phyloP scores from a whole-genome alignment of 1,139 yeast genomes.

The Geotrichum fermentans region DNA sequence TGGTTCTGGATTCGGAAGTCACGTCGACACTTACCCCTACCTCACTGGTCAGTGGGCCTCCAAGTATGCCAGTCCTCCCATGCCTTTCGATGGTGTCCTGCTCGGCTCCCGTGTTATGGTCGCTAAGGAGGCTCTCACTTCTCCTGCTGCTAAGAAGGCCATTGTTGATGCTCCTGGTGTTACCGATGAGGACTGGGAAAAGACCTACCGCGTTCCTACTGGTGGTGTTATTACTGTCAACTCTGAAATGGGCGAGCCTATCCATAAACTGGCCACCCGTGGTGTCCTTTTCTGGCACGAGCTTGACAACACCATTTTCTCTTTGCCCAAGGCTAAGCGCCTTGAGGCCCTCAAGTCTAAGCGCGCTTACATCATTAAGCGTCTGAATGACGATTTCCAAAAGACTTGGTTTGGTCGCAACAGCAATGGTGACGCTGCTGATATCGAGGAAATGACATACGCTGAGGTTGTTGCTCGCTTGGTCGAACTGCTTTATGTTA shows the following conservation, averaged over 20 bases:
- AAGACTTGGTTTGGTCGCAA: slow-evolving; percentile 94
- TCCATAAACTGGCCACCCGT: slow-evolving; percentile 96
- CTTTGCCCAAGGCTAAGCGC: slow-evolving; percentile 83
- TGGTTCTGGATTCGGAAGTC: slow-evolving; percentile 97
- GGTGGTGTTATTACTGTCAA: slow-evolving; percentile 95
- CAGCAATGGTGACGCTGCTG: slow-evolving; percentile 72
- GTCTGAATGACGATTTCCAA: slow-evolving; percentile 89
- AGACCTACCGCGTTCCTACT: slow-evolving; percentile 87
- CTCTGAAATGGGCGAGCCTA: slow-evolving; percentile 99
- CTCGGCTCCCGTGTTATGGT: slow-evolving; percentile 97
- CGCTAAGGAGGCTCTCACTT: slow-evolving; percentile 92
- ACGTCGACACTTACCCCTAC: slow-evolving; percentile 94
- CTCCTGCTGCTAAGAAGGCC: slow-evolving; percentile 88
- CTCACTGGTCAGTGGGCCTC: slow-evolving; percentile 94
- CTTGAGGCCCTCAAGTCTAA: slow-evolving; percentile 75
- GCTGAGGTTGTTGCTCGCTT: slow-evolving; percentile 83
- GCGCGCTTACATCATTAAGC: slow-evolving; percentile 78
- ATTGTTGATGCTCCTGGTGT: slow-evolving; percentile 91
- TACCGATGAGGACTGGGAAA: slow-evolving; percentile 83
- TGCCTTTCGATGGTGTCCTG: slow-evolving; percentile 98
- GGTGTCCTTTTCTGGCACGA: slow-evolving; percentile 94
- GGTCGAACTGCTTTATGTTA: slow-evolving; percentile 83
- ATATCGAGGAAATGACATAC: slow-evolving; percentile 93
- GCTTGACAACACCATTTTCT: slow-evolving; percentile 88
- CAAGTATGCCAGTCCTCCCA: slow-evolving; percentile 82